Evolutionary conservation across 768 basidiomycete species (phyloP), one percentile per base, ranked within the genome.

Genomic region (Hirschioporus abietinus): DNA sequence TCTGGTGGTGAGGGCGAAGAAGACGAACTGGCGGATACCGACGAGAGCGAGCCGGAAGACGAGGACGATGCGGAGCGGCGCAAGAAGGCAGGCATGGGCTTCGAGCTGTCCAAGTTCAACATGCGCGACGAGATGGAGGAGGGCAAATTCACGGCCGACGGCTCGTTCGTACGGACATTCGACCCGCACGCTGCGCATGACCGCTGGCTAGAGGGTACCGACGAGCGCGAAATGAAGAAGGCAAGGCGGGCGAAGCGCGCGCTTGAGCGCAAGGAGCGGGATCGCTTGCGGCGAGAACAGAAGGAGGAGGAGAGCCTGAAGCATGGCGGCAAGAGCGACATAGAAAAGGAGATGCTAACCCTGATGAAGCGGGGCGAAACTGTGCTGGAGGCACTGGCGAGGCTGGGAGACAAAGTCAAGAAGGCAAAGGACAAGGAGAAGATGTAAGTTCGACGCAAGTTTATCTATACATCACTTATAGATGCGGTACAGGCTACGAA

Each of bases 91-190:
- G 91, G 90, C 15, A 98, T 99, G 96, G 97, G 96, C 1, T 96
- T 80, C 77, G 91, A 96, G 74, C 71, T 99, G 10, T 95, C 92
- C 3, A 92, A 93, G 27, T 99, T 99, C 87, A 96, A 99, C 76
- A 99, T 99, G 96, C 90, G 95, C 69, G 91, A 93, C 72, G 97
- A 99, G 83, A 96, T 99, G 91, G 90, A 94, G 73, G 96, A 99
- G 78, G 97, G 97, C 52, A 93, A 95, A 74, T 98, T 99, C 80
- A 89, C 93, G 5, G 92, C 91, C 67, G 96, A 99, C 74, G 97
- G 97, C 61, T 91, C 78, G 72, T 94, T 95, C 74, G 87, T 92
- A 63, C 89, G 91, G 70, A 84, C 89, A 12, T 89, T 90, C 74
- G 97, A 99, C 76, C 92, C 92, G 0, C 91, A 95, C 74, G 93